A percentile compares a stretch with the other conserved stretches of the same genome.
These are phyloP conservation scores for Yamadazyma olivae DNA, from an alignment of 805 yeast genomes.

Conservation along the genomic window DNA sequence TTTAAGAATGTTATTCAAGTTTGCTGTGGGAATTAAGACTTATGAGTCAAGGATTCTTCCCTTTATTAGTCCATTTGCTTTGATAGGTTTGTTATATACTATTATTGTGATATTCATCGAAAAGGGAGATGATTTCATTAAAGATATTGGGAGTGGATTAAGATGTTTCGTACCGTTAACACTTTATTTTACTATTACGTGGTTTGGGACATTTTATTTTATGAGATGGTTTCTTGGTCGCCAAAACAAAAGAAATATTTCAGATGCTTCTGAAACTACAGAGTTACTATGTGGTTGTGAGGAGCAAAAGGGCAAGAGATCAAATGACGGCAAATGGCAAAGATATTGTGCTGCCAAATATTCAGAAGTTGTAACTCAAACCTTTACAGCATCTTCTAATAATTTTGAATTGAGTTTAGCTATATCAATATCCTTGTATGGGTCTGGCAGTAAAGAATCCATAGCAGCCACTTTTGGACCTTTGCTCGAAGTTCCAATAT, in stretches of 20 bases:
- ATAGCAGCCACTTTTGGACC: conserved; percentile 63
- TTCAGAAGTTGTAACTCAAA: conserved; percentile 43
- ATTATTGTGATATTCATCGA: conserved; percentile 50
- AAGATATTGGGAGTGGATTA: conserved; percentile 47
- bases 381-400: conserved; percentile 57
- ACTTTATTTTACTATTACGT: conserved; percentile 45
- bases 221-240: conserved; percentile 18
- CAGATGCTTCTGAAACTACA: conserved; percentile 3
- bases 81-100: conserved; percentile 51
- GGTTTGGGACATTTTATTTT: conserved; percentile 42
- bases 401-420: conserved; percentile 58
- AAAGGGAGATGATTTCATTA: conserved; percentile 46
- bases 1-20: conserved; percentile 29
- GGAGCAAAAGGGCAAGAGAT: conserved; percentile 12
- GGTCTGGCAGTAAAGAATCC: conserved; percentile 49
- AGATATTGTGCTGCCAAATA: conserved; percentile 38
- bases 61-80: conserved; percentile 46
- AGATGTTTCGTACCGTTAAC: conserved; percentile 49
- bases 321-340: conserved; percentile 15
- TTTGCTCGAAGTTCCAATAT: conserved; percentile 54
- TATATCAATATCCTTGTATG: conserved; percentile 50
- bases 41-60: conserved; percentile 37
- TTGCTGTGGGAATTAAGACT: conserved; percentile 24
- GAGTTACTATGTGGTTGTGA: conserved; percentile 39
- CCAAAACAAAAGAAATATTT: conserved; percentile 1